Base-by-base conservation (phyloP, 1,284 basidiomycete genomes). In the Kalmanozyma brasiliensis region DNA sequence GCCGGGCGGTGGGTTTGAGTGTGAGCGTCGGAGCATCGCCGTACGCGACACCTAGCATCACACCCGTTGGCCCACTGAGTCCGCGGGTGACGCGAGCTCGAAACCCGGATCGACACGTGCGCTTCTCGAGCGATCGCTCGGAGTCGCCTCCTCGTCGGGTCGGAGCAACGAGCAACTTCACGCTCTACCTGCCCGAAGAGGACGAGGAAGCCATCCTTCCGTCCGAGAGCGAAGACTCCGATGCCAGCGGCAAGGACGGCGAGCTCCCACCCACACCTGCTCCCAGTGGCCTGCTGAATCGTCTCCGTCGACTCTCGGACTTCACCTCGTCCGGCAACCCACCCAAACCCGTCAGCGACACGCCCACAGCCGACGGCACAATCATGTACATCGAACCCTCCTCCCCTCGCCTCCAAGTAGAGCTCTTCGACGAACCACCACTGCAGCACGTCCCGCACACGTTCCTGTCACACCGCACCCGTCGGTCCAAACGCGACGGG, bases 401-500 rank as follows among this genome's bases (percentile, higher is more conserved):
- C 19, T 74, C 72, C 5, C 69, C 74, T 0, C 45, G 49, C 29
- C 45, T 74, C 2, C 73, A 77, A 43, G 74, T 78, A 14, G 38
- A 63, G 5, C 53, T 62, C 26, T 38, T 76, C 17, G 71, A 74
- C 34, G 75, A 76, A 32, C 55, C 62, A 19, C 60, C 75, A 9
- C 37, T 75, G 13, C 62, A 60, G 22, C 52, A 55, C 29, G 30
- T 65, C 1, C 42, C 49, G 22, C 71, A 59, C 35, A 47, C 43
- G 4, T 73, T 69, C 42, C 53, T 80, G 11, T 80, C 79, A n/a
- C 73, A 77, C 34, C 73, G 78, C 30, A 74, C 76, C 3, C 71
- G 69, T 17, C 67, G 70, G 16, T 74, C 69, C 13, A 56, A 52
- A 2, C 61, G 74, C 40, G 76, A 77, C 40, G 77, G 77, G 13